A percentile compares a stretch with the other conserved stretches of the same genome.
These are phyloP conservation scores for Sporothrix euskadiensis DNA, from an alignment of 2,329 filamentous ascomycete genomes.

Conservation along the genomic window DNA sequence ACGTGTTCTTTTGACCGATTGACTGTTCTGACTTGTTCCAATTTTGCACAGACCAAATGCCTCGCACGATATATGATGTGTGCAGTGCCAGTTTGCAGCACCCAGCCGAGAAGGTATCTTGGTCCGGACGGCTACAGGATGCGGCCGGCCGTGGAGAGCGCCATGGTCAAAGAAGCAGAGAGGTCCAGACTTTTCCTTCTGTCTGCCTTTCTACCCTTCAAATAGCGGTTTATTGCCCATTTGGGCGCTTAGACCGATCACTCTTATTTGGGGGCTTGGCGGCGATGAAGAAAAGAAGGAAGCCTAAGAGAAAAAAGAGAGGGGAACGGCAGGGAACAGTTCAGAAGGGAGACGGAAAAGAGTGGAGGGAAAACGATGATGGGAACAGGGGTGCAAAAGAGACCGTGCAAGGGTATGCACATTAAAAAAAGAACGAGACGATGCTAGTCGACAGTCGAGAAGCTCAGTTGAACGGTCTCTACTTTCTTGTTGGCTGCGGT, in stretches of 20 bases:
- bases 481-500: conserved; percentile 6
- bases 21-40: neutral
- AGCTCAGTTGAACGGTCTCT: neutral
- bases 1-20: neutral
- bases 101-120: neutral
- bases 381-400: conserved; percentile 9
- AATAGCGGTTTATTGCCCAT: conserved; percentile 7
- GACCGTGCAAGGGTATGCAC: neutral
- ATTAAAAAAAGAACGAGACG: neutral
- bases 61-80: neutral
- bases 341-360: neutral
- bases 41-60: neutral
- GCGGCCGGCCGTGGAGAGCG: neutral
- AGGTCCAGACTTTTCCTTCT: neutral
- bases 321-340: neutral
- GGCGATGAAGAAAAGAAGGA: neutral
- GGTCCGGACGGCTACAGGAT: conserved; percentile 5
- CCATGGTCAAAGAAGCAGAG: neutral
- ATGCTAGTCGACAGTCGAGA: neutral
- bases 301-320: neutral
- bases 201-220: neutral
- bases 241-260: conserved; percentile 22
- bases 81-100: neutral
- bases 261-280: neutral
- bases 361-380: neutral